A percentile compares a stretch with the other conserved stretches of the same genome.
Conservation (phyloP, 345 rosid species). For the Linum trigynum region DNA sequence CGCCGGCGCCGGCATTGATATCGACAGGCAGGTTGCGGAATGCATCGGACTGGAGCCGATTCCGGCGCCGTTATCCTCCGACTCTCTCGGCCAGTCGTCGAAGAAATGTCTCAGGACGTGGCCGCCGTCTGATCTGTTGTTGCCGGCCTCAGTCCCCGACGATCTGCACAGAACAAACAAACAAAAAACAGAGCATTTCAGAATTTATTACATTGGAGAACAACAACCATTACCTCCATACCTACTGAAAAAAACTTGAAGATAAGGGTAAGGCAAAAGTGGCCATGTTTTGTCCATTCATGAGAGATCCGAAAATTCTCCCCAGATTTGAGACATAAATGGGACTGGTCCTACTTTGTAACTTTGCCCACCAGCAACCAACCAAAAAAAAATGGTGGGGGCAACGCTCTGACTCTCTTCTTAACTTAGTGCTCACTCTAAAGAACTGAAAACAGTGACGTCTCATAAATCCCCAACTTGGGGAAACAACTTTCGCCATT, state of each 20-base stretch:
- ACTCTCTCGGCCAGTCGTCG: constrained; percentile 14
- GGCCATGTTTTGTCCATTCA: no score
- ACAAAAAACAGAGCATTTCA: no score
- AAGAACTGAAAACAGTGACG: constrained; percentile 8
- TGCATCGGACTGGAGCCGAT: no score
- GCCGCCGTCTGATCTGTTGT: constrained; percentile 31
- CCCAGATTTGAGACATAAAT: not conserved
- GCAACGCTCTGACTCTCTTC: not conserved
- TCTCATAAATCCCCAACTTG: not conserved
- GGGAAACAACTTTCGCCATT: not conserved
- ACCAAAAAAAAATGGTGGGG: not conserved
- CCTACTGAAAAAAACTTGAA: no score
- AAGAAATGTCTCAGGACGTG: no score
- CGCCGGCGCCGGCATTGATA: constrained; percentile 28
- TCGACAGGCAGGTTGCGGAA: constrained; percentile 16
- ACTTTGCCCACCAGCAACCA: not conserved
- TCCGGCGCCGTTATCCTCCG: no score
- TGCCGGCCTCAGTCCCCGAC: constrained; percentile 13
- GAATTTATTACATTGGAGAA: no score
- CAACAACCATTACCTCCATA: no score
- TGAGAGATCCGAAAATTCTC: no score
- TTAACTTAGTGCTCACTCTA: no score
- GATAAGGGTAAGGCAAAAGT: no score
- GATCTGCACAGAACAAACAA: not conserved
- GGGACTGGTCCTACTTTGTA: not conserved